phyloP scores from a whole-genome alignment of 345 rosid species.

The Salix exigua region DNA sequence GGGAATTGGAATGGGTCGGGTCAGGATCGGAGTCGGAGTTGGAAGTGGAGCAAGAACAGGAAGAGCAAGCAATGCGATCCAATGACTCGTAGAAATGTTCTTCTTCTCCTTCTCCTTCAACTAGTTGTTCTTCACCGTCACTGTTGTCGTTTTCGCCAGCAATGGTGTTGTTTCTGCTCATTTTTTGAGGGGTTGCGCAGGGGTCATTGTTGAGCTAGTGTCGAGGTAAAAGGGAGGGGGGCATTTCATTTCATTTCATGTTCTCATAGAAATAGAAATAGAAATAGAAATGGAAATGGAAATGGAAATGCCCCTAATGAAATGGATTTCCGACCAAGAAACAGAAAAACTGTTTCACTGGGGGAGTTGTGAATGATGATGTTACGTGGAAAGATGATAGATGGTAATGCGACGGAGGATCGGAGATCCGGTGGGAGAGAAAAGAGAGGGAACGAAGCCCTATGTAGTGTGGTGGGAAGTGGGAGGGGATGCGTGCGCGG shows the following conservation, averaged over 20 bases:
- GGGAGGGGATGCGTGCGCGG: background rate
- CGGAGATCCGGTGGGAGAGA: conserved; percentile 29
- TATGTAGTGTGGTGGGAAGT: background rate
- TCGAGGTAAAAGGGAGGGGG: background rate
- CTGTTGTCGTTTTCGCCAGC: conserved; percentile 16
- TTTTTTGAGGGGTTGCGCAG: background rate
- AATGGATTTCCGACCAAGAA: background rate
- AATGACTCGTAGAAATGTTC: conserved; percentile 77
- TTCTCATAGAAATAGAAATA: background rate
- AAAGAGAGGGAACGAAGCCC: conserved; percentile 16
- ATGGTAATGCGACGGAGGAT: conserved; percentile 23
- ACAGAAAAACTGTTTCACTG: conserved; percentile 2
- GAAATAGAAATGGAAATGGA: conserved; percentile 3
- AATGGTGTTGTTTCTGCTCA: conserved; percentile 4
- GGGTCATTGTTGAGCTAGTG: conserved; percentile 2
- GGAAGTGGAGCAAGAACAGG: conserved; percentile 65
- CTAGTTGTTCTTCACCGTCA: conserved; percentile 25
- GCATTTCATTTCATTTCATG: background rate
- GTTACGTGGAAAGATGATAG: background rate
- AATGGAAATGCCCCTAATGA: conserved; percentile 5
- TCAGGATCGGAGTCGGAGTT: conserved; percentile 64
- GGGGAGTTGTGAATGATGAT: background rate
- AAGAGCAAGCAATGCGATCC: conserved; percentile 67
- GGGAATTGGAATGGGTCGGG: conserved; percentile 33
- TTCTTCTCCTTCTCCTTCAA: conserved; percentile 37